Evolutionary conservation across 306 rosid genomes (phyloP).

Genomic region (Mimosa pudica): DNA sequence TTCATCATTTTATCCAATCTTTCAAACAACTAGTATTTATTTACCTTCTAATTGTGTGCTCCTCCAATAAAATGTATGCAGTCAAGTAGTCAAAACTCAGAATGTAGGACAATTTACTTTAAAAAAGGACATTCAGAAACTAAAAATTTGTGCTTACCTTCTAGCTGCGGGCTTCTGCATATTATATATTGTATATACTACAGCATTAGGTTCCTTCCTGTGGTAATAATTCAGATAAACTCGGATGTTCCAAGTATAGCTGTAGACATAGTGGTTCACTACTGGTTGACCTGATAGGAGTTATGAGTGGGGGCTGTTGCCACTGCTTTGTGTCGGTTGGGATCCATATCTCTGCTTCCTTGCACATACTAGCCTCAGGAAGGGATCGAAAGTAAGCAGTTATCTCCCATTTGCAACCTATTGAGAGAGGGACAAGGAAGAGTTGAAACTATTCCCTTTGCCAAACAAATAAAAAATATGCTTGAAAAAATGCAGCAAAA

Average conservation of each 20-base stretch:
- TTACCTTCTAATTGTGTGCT: too few relatives aligned
- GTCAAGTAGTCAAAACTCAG: not conserved
- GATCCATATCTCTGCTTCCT: slow-evolving; percentile 71
- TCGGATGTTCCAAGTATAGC: slow-evolving; percentile 84
- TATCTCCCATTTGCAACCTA: slow-evolving; percentile 86
- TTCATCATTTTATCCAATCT: not conserved
- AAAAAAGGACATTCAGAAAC: slow-evolving; percentile 6
- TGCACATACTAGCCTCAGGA: slow-evolving; percentile 55
- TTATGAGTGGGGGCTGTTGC: slow-evolving; percentile 76
- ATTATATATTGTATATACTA: not conserved
- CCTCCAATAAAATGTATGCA: not conserved
- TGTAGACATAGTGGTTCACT: slow-evolving; percentile 72
- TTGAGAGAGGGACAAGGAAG: slow-evolving; percentile 8
- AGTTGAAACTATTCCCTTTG: slow-evolving; percentile 8
- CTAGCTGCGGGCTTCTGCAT: slow-evolving; percentile 13
- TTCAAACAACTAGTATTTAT: not conserved
- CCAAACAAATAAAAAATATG: slow-evolving; percentile 26
- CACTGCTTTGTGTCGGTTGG: slow-evolving; percentile 82
- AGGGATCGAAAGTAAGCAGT: slow-evolving; percentile 68
- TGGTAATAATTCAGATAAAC: slow-evolving; percentile 54
- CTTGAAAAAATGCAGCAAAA: slow-evolving; percentile 21
- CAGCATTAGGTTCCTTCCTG: slow-evolving; percentile 34
- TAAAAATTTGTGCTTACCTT: slow-evolving; percentile 7
- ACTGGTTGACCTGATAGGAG: slow-evolving; percentile 73
- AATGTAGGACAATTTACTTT: not conserved